Evolutionary conservation across 495 filamentous ascomycete genomes (phyloP).

Genomic region (Xylaria curta): DNA sequence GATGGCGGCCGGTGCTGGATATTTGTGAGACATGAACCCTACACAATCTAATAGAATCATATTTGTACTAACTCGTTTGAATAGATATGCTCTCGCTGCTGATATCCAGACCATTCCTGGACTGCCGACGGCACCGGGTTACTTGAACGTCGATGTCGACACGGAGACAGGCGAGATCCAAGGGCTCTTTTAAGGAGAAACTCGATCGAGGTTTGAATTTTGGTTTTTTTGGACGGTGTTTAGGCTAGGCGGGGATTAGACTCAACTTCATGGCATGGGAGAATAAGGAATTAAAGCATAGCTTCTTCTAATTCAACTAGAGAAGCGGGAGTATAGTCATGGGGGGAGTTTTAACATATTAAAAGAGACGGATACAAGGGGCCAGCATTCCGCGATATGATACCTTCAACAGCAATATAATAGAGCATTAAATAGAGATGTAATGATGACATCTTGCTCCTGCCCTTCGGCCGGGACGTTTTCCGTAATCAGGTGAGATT

Average conservation of each 20-base stretch:
- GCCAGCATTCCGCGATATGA: slow-evolving; percentile 28
- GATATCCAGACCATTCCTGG: slow-evolving; percentile 99
- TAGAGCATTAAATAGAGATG: slow-evolving; percentile 9
- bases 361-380: slow-evolving; percentile 19
- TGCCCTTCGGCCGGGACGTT: no score
- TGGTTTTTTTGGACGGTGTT: slow-evolving; percentile 4
- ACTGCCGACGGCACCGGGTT: slow-evolving; percentile 92
- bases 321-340: slow-evolving; percentile 18
- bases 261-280: slow-evolving; percentile 24
- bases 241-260: slow-evolving; percentile 16
- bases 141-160: slow-evolving; percentile 95
- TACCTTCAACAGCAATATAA: slow-evolving; percentile 42
- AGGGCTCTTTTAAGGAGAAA: slow-evolving; percentile 76
- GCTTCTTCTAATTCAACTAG: slow-evolving; percentile 29
- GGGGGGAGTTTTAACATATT: background rate
- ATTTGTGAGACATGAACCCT: slow-evolving; percentile 64
- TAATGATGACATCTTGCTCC: background rate
- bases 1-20: slow-evolving; percentile 91
- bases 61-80: slow-evolving; percentile 17
- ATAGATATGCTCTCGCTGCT: slow-evolving; percentile 88
- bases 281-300: slow-evolving; percentile 11
- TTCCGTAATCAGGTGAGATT: no score
- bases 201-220: background rate
- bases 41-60: background rate
- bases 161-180: slow-evolving; percentile 93